These are phyloP conservation scores for Arthrobotrys pseudoclavata DNA, from an alignment of 2,329 filamentous ascomycete species.

Conservation along the genomic window DNA sequence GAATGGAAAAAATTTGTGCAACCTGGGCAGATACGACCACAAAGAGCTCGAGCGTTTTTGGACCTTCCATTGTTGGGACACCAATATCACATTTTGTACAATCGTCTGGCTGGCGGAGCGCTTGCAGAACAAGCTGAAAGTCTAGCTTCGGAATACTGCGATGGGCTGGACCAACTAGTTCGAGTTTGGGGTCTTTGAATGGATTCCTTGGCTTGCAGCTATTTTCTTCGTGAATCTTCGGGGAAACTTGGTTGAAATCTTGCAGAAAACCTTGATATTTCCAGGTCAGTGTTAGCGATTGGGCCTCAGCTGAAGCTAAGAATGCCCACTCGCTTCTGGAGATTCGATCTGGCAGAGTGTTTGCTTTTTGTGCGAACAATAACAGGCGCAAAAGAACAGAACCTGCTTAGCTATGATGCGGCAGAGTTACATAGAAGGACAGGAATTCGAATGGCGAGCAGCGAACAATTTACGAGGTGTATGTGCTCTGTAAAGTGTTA, in stretches of 20 bases:
- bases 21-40: conserved; percentile 45
- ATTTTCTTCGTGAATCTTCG: conserved; percentile 44
- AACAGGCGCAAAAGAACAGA: conserved; percentile 15
- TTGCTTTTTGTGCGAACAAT: conserved; percentile 51
- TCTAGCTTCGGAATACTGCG: conserved; percentile 55
- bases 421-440: conserved; percentile 36
- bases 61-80: conserved; percentile 57
- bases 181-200: conserved; percentile 1
- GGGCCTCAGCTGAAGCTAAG: conserved; percentile 51
- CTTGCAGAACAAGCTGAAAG: conserved; percentile 27
- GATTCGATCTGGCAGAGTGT: conserved; percentile 45
- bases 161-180: conserved; percentile 41
- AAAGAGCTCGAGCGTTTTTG: conserved; percentile 44
- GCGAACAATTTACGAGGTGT: conserved; percentile 32
- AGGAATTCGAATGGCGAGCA: conserved; percentile 32
- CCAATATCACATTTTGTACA: conserved; percentile 32
- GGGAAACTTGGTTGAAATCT: conserved; percentile 44
- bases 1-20: conserved; percentile 42
- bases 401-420: conserved; percentile 48
- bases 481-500: conserved; percentile 11
- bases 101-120: conserved; percentile 32
- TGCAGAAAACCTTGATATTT: conserved; percentile 32
- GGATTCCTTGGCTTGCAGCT: conserved; percentile 21
- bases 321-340: conserved; percentile 49
- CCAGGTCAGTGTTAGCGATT: conserved; percentile 45